Evolutionary conservation across 805 yeast species (phyloP).

Genomic region (Saccharomycopsis synnaedendra): DNA sequence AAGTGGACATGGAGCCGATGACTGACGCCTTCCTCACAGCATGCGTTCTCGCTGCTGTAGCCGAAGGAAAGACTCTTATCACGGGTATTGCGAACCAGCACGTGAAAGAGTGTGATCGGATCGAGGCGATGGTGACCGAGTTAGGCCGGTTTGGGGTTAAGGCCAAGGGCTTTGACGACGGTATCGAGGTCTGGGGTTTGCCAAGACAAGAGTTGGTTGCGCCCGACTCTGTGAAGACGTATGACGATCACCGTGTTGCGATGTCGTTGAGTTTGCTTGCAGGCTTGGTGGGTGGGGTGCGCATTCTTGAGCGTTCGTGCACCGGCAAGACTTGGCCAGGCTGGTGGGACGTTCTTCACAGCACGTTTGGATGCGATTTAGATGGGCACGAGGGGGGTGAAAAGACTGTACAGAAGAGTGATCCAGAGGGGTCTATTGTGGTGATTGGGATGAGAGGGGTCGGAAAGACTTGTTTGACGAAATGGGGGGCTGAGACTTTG

Average conservation of each 20-base stretch:
- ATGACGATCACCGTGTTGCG: slow-evolving; percentile 96
- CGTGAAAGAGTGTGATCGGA: slow-evolving; percentile 94
- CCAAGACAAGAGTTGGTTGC: slow-evolving; percentile 34
- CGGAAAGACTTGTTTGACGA: slow-evolving; percentile 81
- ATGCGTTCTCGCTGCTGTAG: slow-evolving; percentile 92
- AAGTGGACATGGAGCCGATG: slow-evolving; percentile 98
- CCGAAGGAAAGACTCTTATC: slow-evolving; percentile 59
- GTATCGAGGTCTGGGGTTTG: slow-evolving; percentile 77
- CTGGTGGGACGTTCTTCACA: slow-evolving; percentile 93
- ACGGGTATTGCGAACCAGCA: slow-evolving; percentile 97
- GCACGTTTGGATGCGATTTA: slow-evolving; percentile 48
- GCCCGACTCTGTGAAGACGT: slow-evolving; percentile 57
- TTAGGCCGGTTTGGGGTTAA: slow-evolving; percentile 83
- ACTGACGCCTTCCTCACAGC: slow-evolving; percentile 98
- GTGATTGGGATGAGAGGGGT: slow-evolving; percentile 98
- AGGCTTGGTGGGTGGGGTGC: slow-evolving; percentile 56
- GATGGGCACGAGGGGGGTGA: slow-evolving; percentile 52
- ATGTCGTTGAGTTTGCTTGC: slow-evolving; percentile 92
- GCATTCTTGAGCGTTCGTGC: slow-evolving; percentile 77
- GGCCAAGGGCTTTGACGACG: slow-evolving; percentile 83
- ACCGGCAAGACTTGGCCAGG: slow-evolving; percentile 99
- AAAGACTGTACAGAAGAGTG: slow-evolving; percentile 3
- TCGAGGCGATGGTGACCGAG: slow-evolving; percentile 85
- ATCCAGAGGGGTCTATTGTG: slow-evolving; percentile 37
- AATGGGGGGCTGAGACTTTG: slow-evolving; percentile 60